Evolutionary conservation across 352 stramenopile genomes (phyloP), one percentile per base, ranked within the genome.

Genomic region (Globisporangium nodosum): DNA sequence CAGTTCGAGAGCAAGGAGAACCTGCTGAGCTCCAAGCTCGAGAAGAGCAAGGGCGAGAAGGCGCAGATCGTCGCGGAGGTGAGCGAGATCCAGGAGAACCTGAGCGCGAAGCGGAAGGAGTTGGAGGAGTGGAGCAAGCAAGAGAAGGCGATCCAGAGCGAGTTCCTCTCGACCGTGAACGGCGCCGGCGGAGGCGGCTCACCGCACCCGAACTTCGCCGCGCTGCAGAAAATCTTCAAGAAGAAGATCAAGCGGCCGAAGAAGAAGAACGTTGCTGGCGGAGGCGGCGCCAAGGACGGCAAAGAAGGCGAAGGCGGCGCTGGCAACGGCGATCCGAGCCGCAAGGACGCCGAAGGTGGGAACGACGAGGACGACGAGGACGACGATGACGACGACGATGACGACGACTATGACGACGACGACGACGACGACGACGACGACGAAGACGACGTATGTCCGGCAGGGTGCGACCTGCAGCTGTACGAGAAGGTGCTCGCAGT

Each of bases 401-500:
- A 85, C 48, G 73, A 87, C 27, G 64, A 88, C 54, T 71, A 95
- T n/a, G 79, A 96, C 15, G 80, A 97, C 39, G 87, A 97, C 16
- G 87, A 96, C 33, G 85, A 97, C 37, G 85, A 97, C 7, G 86
- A 96, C 43, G 88, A 97, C 15, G 89, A 97, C 54, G 87, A 96
- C 31, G 88, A 97, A 62, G 90, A 97, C 37, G 92, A 97, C 51
- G 72, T 78, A 16, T 98, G 93, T 63, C 92, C 94, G 2, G 45
- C 76, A 15, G 91, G 89, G 1, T 98, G 90, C 61, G 89, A 98
- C 54, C 61, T 94, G 21, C 71, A 70, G 52, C 61, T 98, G 3
- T 98, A 97, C 68, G 94, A 98, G 54, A 89, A 92, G 39, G 87
- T 98, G 13, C 65, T 98, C 12, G 78, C 96, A 43, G 58, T 98